These are phyloP conservation scores for Sisymbrium altissimum DNA, from an alignment of 345 rosid genomes.

Conservation along the genomic window DNA sequence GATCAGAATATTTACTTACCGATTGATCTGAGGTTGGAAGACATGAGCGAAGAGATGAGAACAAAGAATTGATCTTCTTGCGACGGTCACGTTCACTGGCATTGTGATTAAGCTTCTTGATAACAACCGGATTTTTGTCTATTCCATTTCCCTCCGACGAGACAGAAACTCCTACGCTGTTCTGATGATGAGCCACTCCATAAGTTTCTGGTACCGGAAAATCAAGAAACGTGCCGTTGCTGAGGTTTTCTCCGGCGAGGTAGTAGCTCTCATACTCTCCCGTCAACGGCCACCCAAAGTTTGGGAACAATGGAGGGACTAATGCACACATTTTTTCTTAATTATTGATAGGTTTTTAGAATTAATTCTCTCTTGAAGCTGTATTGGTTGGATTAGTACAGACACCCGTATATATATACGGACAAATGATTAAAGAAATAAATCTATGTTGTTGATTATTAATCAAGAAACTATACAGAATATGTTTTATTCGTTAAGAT, in stretches of 20 bases:
- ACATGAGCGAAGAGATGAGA: slow-evolving; percentile 58
- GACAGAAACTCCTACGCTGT: not conserved
- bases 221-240: slow-evolving; percentile 6
- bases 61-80: slow-evolving; percentile 51
- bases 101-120: slow-evolving; percentile 61
- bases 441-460: not conserved
- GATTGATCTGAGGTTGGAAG: slow-evolving; percentile 50
- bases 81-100: slow-evolving; percentile 69
- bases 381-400: slow-evolving; percentile 5
- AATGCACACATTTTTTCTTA: slow-evolving; percentile 25
- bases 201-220: slow-evolving; percentile 18
- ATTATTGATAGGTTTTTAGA: not conserved
- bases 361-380: not conserved
- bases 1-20: slow-evolving; percentile 27
- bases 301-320: slow-evolving; percentile 21
- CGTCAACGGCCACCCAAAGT: slow-evolving; percentile 30
- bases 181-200: slow-evolving; percentile 9
- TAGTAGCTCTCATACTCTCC: slow-evolving; percentile 17
- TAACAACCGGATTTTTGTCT: slow-evolving; percentile 6
- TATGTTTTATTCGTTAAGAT: not conserved
- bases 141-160: slow-evolving; percentile 20
- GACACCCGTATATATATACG: not conserved
- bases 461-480: not conserved
- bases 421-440: not conserved
- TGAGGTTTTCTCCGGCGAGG: slow-evolving; percentile 1